phyloP scores from a whole-genome alignment of 306 rosid species.

The Trifolium pratense region DNA sequence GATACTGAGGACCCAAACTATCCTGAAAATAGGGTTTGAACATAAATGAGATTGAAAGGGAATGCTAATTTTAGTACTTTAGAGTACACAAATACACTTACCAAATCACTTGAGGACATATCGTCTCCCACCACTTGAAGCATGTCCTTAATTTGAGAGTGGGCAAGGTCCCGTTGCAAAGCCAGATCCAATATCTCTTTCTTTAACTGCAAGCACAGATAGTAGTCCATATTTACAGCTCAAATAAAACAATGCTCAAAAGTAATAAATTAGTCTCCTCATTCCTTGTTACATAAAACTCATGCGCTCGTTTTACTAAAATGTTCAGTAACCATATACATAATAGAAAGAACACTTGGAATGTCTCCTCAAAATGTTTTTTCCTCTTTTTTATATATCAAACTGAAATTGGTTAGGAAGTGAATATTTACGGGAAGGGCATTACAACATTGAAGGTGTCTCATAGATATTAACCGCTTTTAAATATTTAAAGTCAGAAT shows the following conservation, averaged over 20 bases:
- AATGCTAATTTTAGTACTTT: constrained; percentile 17
- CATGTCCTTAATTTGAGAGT: constrained; percentile 80
- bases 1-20: constrained; percentile 59
- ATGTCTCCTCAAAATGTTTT: constrained; percentile 8
- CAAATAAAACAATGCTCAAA: constrained; percentile 15
- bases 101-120: constrained; percentile 51
- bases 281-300: constrained; percentile 31
- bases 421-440: background rate
- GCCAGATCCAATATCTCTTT: constrained; percentile 66
- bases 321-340: constrained; percentile 5
- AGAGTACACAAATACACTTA: constrained; percentile 45
- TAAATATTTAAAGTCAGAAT: constrained; percentile 17
- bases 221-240: constrained; percentile 32
- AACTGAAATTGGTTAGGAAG: constrained; percentile 5
- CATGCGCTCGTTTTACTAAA: constrained; percentile 10
- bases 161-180: constrained; percentile 81
- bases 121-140: constrained; percentile 71
- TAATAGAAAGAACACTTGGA: constrained; percentile 8
- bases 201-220: constrained; percentile 63
- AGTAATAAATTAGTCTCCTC: constrained; percentile 7
- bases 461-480: constrained; percentile 20
- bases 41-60: constrained; percentile 38
- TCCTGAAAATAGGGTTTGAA: constrained; percentile 54
- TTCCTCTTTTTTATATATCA: background rate
- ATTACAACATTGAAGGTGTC: constrained; percentile 11